phyloP scores from a whole-genome alignment of 805 yeast genomes.

The Wickerhamomyces queroliae region DNA sequence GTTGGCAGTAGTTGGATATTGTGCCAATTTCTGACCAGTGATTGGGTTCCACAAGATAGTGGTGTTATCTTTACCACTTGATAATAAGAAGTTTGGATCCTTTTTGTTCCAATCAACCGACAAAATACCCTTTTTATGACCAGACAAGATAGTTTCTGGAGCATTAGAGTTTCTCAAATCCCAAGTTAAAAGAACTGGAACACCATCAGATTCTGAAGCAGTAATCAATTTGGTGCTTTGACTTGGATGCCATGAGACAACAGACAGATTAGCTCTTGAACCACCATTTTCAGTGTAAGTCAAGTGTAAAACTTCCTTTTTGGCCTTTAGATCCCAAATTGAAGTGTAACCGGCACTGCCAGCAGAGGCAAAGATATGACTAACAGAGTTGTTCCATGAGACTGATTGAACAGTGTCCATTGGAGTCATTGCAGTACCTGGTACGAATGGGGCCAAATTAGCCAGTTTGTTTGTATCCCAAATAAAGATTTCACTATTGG shows the following conservation, averaged over 20 bases:
- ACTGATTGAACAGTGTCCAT: conserved; percentile 75
- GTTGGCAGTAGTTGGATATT: conserved; percentile 86
- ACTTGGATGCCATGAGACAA: conserved; percentile 93
- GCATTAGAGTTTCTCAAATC: conserved; percentile 89
- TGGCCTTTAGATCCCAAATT: conserved; percentile 88
- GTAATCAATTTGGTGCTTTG: conserved; percentile 83
- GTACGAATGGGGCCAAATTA: conserved; percentile 43
- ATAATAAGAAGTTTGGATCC: conserved; percentile 72
- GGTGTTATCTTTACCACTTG: conserved; percentile 90
- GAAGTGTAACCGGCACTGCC: conserved; percentile 83
- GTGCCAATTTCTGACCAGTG: conserved; percentile 65
- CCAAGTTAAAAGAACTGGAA: conserved; percentile 85
- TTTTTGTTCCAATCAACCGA: conserved; percentile 91
- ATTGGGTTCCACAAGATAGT: conserved; percentile 89
- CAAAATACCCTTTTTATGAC: conserved; percentile 84
- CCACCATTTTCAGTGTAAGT: conserved; percentile 51
- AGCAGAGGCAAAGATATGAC: conserved; percentile 87
- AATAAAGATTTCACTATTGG: conserved; percentile 80
- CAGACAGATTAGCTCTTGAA: conserved; percentile 62
- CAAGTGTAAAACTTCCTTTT: conserved; percentile 83
- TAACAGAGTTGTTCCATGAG: conserved; percentile 81
- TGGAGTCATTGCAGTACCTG: conserved; percentile 78
- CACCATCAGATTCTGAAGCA: conserved; percentile 75
- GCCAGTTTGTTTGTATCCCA: conserved; percentile 77
- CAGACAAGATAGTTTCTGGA: conserved; percentile 72